Evolutionary conservation across 2,329 filamentous ascomycete genomes (phyloP).

Genomic region (Colletotrichum musicola): DNA sequence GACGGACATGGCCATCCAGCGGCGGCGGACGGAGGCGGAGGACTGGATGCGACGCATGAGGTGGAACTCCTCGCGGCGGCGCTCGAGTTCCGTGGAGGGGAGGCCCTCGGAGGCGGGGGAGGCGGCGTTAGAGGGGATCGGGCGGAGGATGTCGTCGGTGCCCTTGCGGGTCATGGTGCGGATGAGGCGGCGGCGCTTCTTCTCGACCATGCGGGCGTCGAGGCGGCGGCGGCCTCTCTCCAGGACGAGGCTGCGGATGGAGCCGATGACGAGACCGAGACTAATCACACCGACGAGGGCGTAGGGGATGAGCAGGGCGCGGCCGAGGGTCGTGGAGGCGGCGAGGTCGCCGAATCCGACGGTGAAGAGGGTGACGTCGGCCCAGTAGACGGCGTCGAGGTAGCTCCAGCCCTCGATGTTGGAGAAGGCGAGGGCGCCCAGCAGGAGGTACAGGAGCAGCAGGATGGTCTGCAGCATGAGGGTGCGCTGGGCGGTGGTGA

Average conservation of each 20-base stretch:
- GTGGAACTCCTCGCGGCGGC: conserved; percentile 78
- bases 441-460: conserved; percentile 83
- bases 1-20: conserved; percentile 79
- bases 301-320: conserved; percentile 84
- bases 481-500: conserved; percentile 85
- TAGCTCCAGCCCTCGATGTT: conserved; percentile 80
- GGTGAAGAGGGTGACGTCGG: conserved; percentile 77
- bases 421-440: conserved; percentile 82
- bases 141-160: conserved; percentile 62
- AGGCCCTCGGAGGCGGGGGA: not conserved
- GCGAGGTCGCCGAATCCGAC: conserved; percentile 72
- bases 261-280: conserved; percentile 84
- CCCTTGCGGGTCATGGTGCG: conserved; percentile 59
- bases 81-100: conserved; percentile 62
- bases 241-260: conserved; percentile 76
- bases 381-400: conserved; percentile 84
- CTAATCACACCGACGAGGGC: conserved; percentile 87
- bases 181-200: conserved; percentile 64
- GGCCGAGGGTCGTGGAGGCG: conserved; percentile 65
- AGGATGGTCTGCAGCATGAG: conserved; percentile 92
- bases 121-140: conserved; percentile 50
- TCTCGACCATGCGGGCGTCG: conserved; percentile 70
- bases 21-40: conserved; percentile 72
- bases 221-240: conserved; percentile 68
- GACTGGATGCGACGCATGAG: conserved; percentile 86